These are phyloP conservation scores for Gypsophila paniculata DNA, from an alignment of 179 eudicot genomes.

Conservation along the genomic window DNA sequence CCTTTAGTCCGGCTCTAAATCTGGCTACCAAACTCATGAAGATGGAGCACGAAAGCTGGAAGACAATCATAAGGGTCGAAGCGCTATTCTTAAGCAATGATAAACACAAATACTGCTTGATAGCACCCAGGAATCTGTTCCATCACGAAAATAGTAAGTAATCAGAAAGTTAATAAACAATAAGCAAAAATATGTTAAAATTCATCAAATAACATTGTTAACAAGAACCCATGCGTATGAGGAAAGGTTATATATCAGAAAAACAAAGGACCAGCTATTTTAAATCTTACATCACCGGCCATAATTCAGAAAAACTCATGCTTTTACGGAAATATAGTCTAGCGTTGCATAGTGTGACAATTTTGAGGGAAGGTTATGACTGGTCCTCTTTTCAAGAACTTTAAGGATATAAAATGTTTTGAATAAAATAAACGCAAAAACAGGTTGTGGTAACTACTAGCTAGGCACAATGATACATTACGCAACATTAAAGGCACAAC, in stretches of 20 bases:
- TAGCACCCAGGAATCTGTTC: slow-evolving; percentile 93
- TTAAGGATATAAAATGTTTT: neutral
- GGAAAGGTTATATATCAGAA: slow-evolving; percentile 9
- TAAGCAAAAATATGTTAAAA: neutral
- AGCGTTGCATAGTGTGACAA: too few species aligned
- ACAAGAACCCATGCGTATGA: slow-evolving; percentile 9
- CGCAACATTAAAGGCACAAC: neutral
- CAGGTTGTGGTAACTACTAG: neutral
- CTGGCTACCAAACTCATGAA: slow-evolving; percentile 92
- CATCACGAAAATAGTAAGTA: slow-evolving; percentile 2
- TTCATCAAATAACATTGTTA: neutral
- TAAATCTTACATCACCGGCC: too few species aligned
- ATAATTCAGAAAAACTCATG: too few species aligned
- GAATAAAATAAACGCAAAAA: neutral
- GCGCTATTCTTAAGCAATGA: slow-evolving; percentile 97
- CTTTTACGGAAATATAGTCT: too few species aligned
- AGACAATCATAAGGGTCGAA: slow-evolving; percentile 91
- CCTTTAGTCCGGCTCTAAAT: slow-evolving; percentile 97
- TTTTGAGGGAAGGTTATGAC: neutral
- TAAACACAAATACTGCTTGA: slow-evolving; percentile 89
- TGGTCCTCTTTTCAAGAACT: neutral
- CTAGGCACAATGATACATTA: neutral
- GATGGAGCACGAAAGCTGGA: slow-evolving; percentile 98
- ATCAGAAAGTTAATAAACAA: slow-evolving; percentile 8
- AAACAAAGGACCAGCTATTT: neutral